Evolutionary conservation across 352 stramenopile species (phyloP).

Genomic region (Globisporangium acanthophoron): DNA sequence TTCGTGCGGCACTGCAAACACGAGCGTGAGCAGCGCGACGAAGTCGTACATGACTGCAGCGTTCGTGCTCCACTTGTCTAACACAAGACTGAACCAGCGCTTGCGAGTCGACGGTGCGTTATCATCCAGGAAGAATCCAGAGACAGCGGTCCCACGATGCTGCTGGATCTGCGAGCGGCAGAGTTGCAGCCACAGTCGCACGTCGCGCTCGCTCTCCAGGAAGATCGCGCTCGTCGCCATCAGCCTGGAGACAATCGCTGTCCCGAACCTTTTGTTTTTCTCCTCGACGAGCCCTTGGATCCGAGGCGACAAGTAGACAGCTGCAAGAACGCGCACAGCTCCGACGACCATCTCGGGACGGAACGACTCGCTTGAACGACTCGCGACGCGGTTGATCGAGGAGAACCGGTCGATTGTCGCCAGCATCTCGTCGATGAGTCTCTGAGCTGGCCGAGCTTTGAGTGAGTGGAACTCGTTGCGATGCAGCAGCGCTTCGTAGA

Average conservation of each 20-base stretch:
- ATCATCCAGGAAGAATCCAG: slow-evolving; percentile 9
- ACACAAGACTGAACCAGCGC: slow-evolving; percentile 13
- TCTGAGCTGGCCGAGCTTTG: slow-evolving; percentile 1
- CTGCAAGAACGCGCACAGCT: slow-evolving; percentile 10
- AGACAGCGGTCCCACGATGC: background rate
- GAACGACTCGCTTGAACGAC: background rate
- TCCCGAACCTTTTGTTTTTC: slow-evolving; percentile 1
- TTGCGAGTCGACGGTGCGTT: background rate
- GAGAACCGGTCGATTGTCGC: slow-evolving; percentile 14
- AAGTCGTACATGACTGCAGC: slow-evolving; percentile 15
- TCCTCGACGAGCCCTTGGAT: slow-evolving; percentile 7
- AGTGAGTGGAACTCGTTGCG: slow-evolving; percentile 29
- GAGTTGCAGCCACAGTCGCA: slow-evolving; percentile 12
- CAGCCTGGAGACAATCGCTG: slow-evolving; percentile 5
- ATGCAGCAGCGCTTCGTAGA: slow-evolving; percentile 22
- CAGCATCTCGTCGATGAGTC: slow-evolving; percentile 19
- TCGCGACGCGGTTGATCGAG: background rate
- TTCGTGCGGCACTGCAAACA: slow-evolving; percentile 14
- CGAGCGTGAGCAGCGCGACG: slow-evolving; percentile 12
- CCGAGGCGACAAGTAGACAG: slow-evolving; percentile 13
- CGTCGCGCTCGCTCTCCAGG: background rate
- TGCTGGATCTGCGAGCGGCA: slow-evolving; percentile 12
- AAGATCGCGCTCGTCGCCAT: slow-evolving; percentile 2
- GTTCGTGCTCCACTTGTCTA: slow-evolving; percentile 7
- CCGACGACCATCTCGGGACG: slow-evolving; percentile 9